Conservation (phyloP, 139 green algal species). For the Haematococcus lacustris region DNA sequence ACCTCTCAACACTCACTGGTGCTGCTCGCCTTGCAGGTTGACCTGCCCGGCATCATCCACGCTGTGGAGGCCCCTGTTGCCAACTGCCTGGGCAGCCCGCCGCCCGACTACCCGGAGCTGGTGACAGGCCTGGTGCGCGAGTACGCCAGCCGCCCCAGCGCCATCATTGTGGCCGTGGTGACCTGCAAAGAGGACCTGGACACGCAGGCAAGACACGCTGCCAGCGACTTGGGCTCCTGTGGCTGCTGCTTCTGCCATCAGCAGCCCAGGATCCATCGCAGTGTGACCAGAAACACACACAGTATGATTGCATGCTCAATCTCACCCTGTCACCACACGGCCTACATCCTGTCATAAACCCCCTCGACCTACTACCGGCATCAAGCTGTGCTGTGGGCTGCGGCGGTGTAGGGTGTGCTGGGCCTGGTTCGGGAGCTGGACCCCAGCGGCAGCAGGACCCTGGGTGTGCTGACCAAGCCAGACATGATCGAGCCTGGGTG, state of each 20-base stretch:
- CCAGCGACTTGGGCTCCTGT: background rate
- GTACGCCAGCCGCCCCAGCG: background rate
- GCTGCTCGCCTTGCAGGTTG: background rate
- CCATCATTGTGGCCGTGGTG: constrained; percentile 14
- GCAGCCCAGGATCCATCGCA: background rate
- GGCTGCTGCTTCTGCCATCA: background rate
- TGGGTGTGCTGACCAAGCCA: constrained; percentile 17
- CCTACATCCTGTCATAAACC: background rate
- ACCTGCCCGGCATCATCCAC: constrained; percentile 33
- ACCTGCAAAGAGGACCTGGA: constrained; percentile 11
- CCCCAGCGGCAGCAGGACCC: background rate
- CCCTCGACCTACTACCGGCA: background rate
- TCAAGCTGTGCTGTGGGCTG: background rate
- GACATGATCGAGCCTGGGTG: background rate
- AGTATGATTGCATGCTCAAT: background rate
- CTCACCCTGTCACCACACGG: background rate
- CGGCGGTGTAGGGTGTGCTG: constrained; percentile 1
- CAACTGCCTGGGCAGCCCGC: background rate
- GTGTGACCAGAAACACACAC: background rate
- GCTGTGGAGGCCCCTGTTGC: background rate
- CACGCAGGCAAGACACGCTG: constrained; percentile 9
- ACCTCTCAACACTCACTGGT: background rate
- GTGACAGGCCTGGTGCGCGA: constrained; percentile 5
- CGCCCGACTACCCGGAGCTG: background rate
- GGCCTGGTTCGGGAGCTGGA: constrained; percentile 4